phyloP scores from a whole-genome alignment of 2,329 filamentous ascomycete genomes.

The Fusarium pseudograminearum region DNA sequence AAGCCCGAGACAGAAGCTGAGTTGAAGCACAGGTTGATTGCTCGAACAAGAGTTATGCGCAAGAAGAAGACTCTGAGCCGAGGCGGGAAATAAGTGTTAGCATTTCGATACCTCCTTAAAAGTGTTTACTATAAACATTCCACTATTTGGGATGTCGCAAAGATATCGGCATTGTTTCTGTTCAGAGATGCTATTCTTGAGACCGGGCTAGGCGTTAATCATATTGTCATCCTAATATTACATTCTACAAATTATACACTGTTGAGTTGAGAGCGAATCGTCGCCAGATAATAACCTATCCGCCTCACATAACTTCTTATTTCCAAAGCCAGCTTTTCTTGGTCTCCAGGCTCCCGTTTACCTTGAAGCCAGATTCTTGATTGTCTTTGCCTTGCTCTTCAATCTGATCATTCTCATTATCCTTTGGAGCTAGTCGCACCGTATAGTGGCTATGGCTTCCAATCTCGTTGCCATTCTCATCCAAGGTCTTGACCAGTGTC shows the following conservation, averaged over 20 bases:
- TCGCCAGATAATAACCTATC: background rate
- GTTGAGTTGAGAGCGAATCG: constrained; percentile 27
- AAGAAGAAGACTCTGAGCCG: constrained; percentile 69
- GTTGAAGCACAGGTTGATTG: constrained; percentile 81
- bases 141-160: constrained; percentile 6
- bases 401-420: constrained; percentile 16
- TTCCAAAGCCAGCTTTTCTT: constrained; percentile 59
- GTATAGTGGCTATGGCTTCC: constrained; percentile 54
- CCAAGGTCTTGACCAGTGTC: constrained; percentile 55
- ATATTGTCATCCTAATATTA: constrained; percentile 15
- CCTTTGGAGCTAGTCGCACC: constrained; percentile 48
- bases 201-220: background rate
- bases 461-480: constrained; percentile 58
- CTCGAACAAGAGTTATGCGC: constrained; percentile 83
- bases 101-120: constrained; percentile 37
- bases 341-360: constrained; percentile 41
- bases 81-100: constrained; percentile 47
- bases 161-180: constrained; percentile 13
- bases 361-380: constrained; percentile 18
- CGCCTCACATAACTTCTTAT: constrained; percentile 29
- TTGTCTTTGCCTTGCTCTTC: constrained; percentile 31
- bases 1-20: constrained; percentile 55
- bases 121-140: constrained; percentile 25
- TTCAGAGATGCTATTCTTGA: background rate
- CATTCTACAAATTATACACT: constrained; percentile 27